Evolutionary conservation across 176 grass and related monocot genomes (phyloP).

Genomic region (Luzula sylvatica): DNA sequence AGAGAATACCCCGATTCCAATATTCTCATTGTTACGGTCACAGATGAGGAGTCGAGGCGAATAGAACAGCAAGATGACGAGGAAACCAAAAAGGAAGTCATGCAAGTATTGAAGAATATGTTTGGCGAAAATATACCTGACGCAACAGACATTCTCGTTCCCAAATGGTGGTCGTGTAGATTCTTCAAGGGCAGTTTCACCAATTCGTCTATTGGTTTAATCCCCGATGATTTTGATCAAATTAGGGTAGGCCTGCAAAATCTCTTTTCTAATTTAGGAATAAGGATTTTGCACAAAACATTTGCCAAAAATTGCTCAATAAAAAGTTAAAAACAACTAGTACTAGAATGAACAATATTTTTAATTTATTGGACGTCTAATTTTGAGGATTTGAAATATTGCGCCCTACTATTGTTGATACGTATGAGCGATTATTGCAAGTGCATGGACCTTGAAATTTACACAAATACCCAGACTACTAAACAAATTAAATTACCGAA

Average conservation of each 20-base stretch:
- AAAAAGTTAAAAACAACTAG: too few relatives aligned
- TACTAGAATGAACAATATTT: too few relatives aligned
- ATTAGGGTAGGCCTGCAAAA: conserved; percentile 33
- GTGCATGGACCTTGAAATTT: too few relatives aligned
- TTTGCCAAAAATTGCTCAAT: too few relatives aligned
- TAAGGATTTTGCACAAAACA: too few relatives aligned
- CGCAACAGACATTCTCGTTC: conserved; percentile 42
- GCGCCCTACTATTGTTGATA: too few relatives aligned
- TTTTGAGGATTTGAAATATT: too few relatives aligned
- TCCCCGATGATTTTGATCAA: conserved; percentile 44
- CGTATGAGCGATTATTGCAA: too few relatives aligned
- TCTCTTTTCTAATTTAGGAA: too few relatives aligned
- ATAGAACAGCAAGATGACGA: conserved; percentile 49
- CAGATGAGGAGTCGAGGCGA: conserved; percentile 53
- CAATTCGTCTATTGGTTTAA: conserved; percentile 59
- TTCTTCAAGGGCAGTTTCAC: conserved; percentile 51
- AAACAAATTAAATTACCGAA: too few relatives aligned
- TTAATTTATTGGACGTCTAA: too few relatives aligned
- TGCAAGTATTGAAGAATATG: conserved; percentile 44
- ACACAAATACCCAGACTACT: too few relatives aligned
- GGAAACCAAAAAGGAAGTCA: conserved; percentile 38
- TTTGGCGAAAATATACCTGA: conserved; percentile 36
- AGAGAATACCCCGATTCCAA: conserved; percentile 42
- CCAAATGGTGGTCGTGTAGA: conserved; percentile 49
- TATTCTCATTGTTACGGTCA: conserved; percentile 60